A percentile compares a stretch with the other conserved stretches of the same genome.
phyloP scores from a whole-genome alignment of 345 rosid genomes.

The Fremontodendron californicum region DNA sequence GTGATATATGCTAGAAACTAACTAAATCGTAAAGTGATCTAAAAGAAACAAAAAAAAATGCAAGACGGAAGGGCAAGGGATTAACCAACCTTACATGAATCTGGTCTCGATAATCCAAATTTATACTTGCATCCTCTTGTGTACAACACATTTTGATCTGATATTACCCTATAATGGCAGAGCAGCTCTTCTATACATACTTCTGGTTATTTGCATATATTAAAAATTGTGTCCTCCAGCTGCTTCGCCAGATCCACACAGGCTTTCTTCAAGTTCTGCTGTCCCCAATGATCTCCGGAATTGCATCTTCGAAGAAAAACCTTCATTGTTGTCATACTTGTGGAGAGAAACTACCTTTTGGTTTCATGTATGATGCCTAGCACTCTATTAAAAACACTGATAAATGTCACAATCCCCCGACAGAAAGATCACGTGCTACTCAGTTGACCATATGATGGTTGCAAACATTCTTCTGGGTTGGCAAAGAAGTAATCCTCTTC shows the following conservation, averaged over 20 bases:
- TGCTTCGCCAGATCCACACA: slow-evolving; percentile 17
- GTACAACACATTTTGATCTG: slow-evolving; percentile 24
- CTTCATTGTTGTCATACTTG: slow-evolving; percentile 10
- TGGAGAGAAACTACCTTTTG: slow-evolving; percentile 15
- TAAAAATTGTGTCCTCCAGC: slow-evolving; percentile 15
- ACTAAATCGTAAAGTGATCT: slow-evolving; percentile 6
- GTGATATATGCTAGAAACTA: slow-evolving; percentile 21
- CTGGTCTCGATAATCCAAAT: slow-evolving; percentile 17
- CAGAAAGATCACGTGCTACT: slow-evolving; percentile 35
- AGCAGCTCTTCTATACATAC: slow-evolving; percentile 41
- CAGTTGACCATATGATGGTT: slow-evolving; percentile 34
- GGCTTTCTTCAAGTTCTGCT: slow-evolving; percentile 12
- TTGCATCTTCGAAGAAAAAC: slow-evolving; percentile 15
- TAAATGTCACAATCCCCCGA: slow-evolving; percentile 13
- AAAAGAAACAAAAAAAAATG: slow-evolving; percentile 6
- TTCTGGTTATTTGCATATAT: slow-evolving; percentile 34
- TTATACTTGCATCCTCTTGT: slow-evolving; percentile 31
- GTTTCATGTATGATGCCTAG: slow-evolving; percentile 27
- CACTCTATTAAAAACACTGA: slow-evolving; percentile 11
- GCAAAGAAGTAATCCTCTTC: slow-evolving; percentile 96
- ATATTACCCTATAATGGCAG: slow-evolving; percentile 36
- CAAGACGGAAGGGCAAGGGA: slow-evolving; percentile 18
- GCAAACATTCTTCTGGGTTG: slow-evolving; percentile 90
- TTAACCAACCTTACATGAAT: slow-evolving; percentile 35
- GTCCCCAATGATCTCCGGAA: slow-evolving; percentile 8